These are phyloP conservation scores for Penicillium cosmopolitanum DNA, from an alignment of 495 filamentous ascomycete genomes.

Conservation along the genomic window DNA sequence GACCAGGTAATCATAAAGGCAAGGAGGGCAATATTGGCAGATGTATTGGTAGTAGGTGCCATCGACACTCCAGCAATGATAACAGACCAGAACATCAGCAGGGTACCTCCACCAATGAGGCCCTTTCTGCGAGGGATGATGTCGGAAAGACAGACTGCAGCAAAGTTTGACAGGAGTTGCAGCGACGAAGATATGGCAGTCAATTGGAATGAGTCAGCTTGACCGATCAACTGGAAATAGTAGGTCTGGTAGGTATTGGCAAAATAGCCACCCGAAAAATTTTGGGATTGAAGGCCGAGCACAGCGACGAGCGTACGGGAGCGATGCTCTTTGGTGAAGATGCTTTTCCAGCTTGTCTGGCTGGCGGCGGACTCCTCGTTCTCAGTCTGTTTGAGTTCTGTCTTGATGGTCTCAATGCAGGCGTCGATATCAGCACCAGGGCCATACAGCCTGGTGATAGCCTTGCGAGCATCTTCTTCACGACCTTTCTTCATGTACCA, in stretches of 20 bases:
- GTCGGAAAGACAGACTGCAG: constrained; percentile 14
- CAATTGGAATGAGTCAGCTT: constrained; percentile 19
- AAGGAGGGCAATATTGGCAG: constrained; percentile 16
- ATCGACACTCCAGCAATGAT: constrained; percentile 21
- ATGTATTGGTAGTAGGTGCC: constrained; percentile 13
- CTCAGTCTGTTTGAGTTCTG: constrained; percentile 14
- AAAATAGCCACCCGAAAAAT: constrained; percentile 20
- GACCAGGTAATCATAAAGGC: constrained; percentile 59
- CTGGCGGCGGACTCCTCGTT: constrained; percentile 3
- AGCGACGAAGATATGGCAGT: constrained; percentile 18
- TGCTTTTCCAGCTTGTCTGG: constrained; percentile 24
- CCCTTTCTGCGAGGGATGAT: constrained; percentile 20
- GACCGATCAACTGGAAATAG: constrained; percentile 21
- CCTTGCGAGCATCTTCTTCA: constrained; percentile 16
- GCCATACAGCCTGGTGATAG: constrained; percentile 14
- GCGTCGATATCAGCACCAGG: constrained; percentile 9
- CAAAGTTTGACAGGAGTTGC: constrained; percentile 16
- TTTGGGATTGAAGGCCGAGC: constrained; percentile 19
- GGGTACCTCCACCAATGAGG: constrained; percentile 17
- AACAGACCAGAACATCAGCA: constrained; percentile 21
- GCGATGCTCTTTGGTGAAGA: constrained; percentile 20
- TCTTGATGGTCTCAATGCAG: constrained; percentile 15
- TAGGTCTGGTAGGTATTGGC: constrained; percentile 22
- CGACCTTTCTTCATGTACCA: constrained; percentile 22
- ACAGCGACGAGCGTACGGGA: constrained; percentile 20